Conservation (phyloP, 2,329 filamentous ascomycete species). For the Botryotinia globosa region DNA sequence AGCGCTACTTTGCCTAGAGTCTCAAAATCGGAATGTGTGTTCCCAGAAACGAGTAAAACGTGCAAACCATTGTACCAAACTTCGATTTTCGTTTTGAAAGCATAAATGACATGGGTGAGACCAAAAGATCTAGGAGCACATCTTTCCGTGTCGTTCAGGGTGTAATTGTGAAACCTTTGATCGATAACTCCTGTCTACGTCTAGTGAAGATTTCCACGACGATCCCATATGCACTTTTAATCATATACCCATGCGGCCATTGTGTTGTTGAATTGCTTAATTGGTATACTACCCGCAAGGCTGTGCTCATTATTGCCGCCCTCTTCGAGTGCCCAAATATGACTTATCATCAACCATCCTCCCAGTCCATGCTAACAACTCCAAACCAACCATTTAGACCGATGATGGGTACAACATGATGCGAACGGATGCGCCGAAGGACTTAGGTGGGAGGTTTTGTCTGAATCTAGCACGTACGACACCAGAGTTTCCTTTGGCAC, state of each 20-base stretch:
- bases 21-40: not conserved
- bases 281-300: slow-evolving; percentile 56
- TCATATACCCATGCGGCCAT: slow-evolving; percentile 18
- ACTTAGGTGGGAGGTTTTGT: slow-evolving; percentile 91
- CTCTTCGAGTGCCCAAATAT: slow-evolving; percentile 49
- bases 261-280: slow-evolving; percentile 43
- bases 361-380: slow-evolving; percentile 47
- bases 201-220: slow-evolving; percentile 23
- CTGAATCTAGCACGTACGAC: slow-evolving; percentile 97
- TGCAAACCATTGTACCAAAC: not conserved
- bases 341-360: slow-evolving; percentile 59
- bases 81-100: slow-evolving; percentile 15
- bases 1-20: not conserved
- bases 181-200: slow-evolving; percentile 16
- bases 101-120: slow-evolving; percentile 4
- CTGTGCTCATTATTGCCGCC: slow-evolving; percentile 53
- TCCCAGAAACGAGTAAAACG: not conserved
- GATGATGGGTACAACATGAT: slow-evolving; percentile 98
- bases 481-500: slow-evolving; percentile 79
- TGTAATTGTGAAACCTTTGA: slow-evolving; percentile 19
- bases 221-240: slow-evolving; percentile 22
- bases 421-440: slow-evolving; percentile 93
- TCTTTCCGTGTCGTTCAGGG: slow-evolving; percentile 2
- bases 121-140: not conserved
- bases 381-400: slow-evolving; percentile 70